Conservation (phyloP, 169 alveolate genomes). For the Plasmodium coatneyi region DNA sequence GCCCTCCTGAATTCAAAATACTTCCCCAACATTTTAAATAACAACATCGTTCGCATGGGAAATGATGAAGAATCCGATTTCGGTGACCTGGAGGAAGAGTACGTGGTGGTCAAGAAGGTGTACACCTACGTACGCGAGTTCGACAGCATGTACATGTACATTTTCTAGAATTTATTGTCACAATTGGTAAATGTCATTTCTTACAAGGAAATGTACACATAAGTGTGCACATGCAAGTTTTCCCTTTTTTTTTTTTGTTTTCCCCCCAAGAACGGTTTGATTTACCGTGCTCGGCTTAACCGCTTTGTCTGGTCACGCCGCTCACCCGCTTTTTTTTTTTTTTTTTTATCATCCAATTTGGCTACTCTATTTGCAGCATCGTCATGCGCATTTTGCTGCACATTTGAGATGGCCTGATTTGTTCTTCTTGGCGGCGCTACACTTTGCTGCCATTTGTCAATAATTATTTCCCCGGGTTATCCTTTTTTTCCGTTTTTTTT, state of each 20-base stretch:
- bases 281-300: neutral
- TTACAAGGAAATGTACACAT: neutral
- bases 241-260: neutral
- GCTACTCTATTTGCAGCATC: neutral
- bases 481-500: neutral
- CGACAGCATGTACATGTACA: constrained; percentile 28
- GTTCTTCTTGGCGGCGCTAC: neutral
- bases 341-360: neutral
- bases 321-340: neutral
- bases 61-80: constrained; percentile 20
- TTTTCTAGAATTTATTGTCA: constrained; percentile 1
- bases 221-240: neutral
- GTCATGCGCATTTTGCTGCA: neutral
- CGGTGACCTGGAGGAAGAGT: constrained; percentile 30
- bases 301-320: neutral
- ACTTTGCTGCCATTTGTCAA: neutral
- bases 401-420: neutral
- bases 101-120: constrained; percentile 36
- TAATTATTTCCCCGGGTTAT: neutral
- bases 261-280: neutral
- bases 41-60: neutral
- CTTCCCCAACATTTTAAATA: constrained; percentile 16
- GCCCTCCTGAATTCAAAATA: constrained; percentile 19
- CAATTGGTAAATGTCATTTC: neutral
- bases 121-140: constrained; percentile 38